Base-by-base conservation (phyloP, 108 stramenopile species). In the Fragilariopsis cylindrus region DNA sequence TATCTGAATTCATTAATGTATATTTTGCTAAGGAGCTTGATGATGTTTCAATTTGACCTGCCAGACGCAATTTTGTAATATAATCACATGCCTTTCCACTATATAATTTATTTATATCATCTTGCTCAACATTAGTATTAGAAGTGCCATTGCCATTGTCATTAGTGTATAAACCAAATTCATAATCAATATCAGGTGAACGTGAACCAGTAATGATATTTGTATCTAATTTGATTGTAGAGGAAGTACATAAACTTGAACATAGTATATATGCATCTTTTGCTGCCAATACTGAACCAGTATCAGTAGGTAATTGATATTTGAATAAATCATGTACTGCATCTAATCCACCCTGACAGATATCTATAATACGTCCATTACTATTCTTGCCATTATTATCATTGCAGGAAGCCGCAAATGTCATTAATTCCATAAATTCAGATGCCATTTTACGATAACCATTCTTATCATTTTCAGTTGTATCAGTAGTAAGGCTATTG, bases 261-360 rank as follows among this genome's bases (percentile, higher is more conserved):
- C 52, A 53, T 30, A 73, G 40, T 11, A 76, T 49, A 56, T 76
- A 79, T 30, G 74, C 79, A 49, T 80, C 78, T 48, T 77, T 83
- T 41, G 76, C 70, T 12, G 76, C 42, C 0, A 83, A 62, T n/a
- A 65, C 55, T 42, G 4, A 16, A 4, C 16, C 47, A 1, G 1
- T n/a, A n/a, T n/a, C 13, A 4, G 5, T 45, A 5, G 62, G 62
- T 41, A 76, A 9, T 1, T 70, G 70, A 63, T 65, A 83, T 46
- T 60, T 13, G 39, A 83, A 30, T 16, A 75, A 13, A 65, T 69
- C 67, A 46, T 76, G 75, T 13, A 83, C n/a, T n/a, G 82, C 75
- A 11, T 83, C 82, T 6, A 83, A 41, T 30, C 82, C 82, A 54
- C 64, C 82, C 46, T 69, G 63, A 15, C 78, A 78, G 54, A 83